Base-by-base conservation (phyloP, 2,329 filamentous ascomycete species). In the Botrytis galanthina region DNA sequence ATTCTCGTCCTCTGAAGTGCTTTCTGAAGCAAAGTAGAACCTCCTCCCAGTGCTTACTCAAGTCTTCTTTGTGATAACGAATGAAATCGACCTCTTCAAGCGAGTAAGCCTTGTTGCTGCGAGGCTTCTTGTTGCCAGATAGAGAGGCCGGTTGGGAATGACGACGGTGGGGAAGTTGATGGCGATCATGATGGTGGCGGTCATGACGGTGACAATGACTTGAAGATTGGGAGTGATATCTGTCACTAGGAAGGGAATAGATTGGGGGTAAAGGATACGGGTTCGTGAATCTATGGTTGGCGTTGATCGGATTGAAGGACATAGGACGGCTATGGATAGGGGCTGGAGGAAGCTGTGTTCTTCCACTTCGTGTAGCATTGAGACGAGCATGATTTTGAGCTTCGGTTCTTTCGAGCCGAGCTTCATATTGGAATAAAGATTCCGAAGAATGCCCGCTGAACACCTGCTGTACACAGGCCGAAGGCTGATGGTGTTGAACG, bases 31-130 rank as follows among this genome's bases (percentile, higher is more conserved):
- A 39, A 16, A n/a, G 8, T 20, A 74, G 51, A 26, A 75, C 51
- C 48, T 71, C 32, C 3, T 22, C 20, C 75, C 75, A 76, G 20
- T 29, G n/a, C 10, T 72, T 51, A 3, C 44, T 70, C 20, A 57
- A 48, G 59, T 77, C 76, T 14, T 74, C 70, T 26, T 72, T 69
- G n/a, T 73, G 35, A 37, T 77, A 77, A 3, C 74, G 62, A 16
- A 77, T 76, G 6, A 71, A 75, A 42, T 74, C 66, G 10, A 76
- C 70, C 37, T 76, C 73, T 57, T 75, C 74, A 8, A 37, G 35
- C 4, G 66, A 72, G 44, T 77, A 77, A 9, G 74, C 54, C 22
- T 74, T 73, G 59, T 77, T 77, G 46, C 73, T 74, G 42, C 73
- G 75, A 39, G 68, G 67, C 9, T 62, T 64, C 26, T 54, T 57